Evolutionary conservation across 352 stramenopile genomes (phyloP), one percentile per base, ranked within the genome.

Genomic region (Paralagenidium karlingii): DNA sequence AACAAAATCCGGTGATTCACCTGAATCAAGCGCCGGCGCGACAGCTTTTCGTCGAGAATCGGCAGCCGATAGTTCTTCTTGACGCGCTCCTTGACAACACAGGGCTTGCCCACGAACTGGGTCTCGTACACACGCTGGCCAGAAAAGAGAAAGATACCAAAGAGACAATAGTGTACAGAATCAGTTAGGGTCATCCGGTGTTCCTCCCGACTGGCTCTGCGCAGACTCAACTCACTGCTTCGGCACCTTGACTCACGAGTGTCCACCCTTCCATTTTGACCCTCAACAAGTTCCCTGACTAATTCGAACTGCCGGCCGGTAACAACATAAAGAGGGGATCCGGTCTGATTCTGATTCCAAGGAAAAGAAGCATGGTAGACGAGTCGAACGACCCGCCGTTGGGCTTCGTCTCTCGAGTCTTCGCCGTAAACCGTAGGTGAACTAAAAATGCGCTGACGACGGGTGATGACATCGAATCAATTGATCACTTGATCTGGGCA

Each of bases 51-150:
- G 41, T 89, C 76, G 18, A 89, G 64, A 32, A 80, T 58, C 5
- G 71, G 60, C 47, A 89, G 49, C 0, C 76, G 71, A 47, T 89
- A 89, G 34, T 53, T 57, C 57, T 89, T 89, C 57, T 83, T 82
- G 34, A 89, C 51, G 48, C 76, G 76, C 53, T 89, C 76, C 53
- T 89, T 89, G 49, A 89, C 63, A 36, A 89, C 57, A 42, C 76
- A 86, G 19, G 69, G 38, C 9, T 69, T 69, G 15, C 73, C 71
- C 16, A 48, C 45, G 33, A 89, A 83, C 26, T 60, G 55, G 13
- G 67, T 84, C 50, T 77, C 70, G 38, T 80, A 89, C 16, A 89
- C 64, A 68, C 82, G 82, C 75, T 87, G 40, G 8, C 15, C 24
- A 21, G 6, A 8, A 47, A 29, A 19, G 40, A 39, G 28, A 13